Base-by-base conservation (phyloP, 371 early-diverging fungal genomes). In the Mortierella sp. region DNA sequence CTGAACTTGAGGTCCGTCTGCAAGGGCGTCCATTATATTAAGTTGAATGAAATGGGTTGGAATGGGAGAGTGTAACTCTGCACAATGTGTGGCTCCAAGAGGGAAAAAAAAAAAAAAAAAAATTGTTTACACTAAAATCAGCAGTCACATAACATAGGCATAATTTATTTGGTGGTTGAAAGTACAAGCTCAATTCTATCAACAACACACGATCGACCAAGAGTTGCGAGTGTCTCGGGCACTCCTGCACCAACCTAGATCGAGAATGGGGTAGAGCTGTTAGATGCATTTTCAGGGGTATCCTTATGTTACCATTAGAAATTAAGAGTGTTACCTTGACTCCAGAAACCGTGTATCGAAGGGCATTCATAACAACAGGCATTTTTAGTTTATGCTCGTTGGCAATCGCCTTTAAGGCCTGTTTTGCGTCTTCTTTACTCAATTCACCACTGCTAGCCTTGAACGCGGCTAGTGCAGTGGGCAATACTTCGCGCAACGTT, bases 1-100 rank as follows among this genome's bases (percentile, higher is more conserved):
- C 86, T 96, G 96, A 59, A 97, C 91, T 86, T 96, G 95, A 60
- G 84, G 74, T 82, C 84, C 78, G 7, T 83, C 80, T 55, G 65
- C 74, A 62, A 84, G 68, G 32, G 73, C 47, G 43, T 84, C 83
- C 83, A 84, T 83, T 40, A 48, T 69, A 28, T 52, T 65, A 33
- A 4, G 28, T 36, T 40, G 58, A 36, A 32, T 32, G 58, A n/a
- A 36, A 52, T 40, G 50, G 57, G 19, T 36, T 47, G 43, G 16
- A 52, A 50, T n/a, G n/a, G n/a, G 57, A 38, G 58, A 58, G 38
- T 62, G 63, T 58, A 62, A 62, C 41, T 13, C n/a, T 50, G 16
- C 50, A 50, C 50, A 48, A 47, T 48, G 58, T 21, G 24, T 50
- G 22, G 55, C 22, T 32, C 4, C 22, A 55, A 19, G 19, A 19